Conservation (phyloP, 2,329 filamentous ascomycete genomes). For the Talaromyces sp. region DNA sequence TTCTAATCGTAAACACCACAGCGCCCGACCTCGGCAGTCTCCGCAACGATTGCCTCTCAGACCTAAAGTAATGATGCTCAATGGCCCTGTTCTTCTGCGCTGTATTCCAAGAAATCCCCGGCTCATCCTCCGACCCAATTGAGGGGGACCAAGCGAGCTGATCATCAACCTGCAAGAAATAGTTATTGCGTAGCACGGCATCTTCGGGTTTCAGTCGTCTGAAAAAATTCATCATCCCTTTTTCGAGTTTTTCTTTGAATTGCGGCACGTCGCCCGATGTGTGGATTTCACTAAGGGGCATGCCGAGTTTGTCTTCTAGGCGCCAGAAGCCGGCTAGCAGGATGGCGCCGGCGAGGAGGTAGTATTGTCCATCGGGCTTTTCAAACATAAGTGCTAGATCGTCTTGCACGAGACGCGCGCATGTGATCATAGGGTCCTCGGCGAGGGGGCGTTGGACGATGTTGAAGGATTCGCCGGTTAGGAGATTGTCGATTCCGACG, state of each 20-base stretch:
- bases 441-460: conserved; percentile 59
- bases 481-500: conserved; percentile 65
- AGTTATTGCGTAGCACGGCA: conserved; percentile 69
- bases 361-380: conserved; percentile 70
- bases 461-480: conserved; percentile 70
- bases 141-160: conserved; percentile 69
- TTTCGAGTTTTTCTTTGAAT: conserved; percentile 67
- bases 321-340: conserved; percentile 81
- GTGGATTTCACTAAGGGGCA: conserved; percentile 75
- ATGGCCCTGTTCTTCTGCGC: conserved; percentile 71
- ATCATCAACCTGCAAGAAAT: conserved; percentile 85
- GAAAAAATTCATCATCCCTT: conserved; percentile 80
- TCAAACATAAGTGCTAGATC: conserved; percentile 84
- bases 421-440: conserved; percentile 76
- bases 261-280: conserved; percentile 71
- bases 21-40: conserved; percentile 57
- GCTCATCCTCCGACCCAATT: conserved; percentile 68
- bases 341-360: conserved; percentile 71
- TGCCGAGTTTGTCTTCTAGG: conserved; percentile 73
- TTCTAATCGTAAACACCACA: conserved; percentile 72
- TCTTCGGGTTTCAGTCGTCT: conserved; percentile 64
- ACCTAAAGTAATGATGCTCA: conserved; percentile 71
- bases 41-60: conserved; percentile 67
- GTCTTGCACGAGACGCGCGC: conserved; percentile 70
- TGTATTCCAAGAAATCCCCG: conserved; percentile 66